Evolutionary conservation across 495 filamentous ascomycete species (phyloP), one percentile per base, ranked within the genome.

Genomic region (Xylaria scruposa): DNA sequence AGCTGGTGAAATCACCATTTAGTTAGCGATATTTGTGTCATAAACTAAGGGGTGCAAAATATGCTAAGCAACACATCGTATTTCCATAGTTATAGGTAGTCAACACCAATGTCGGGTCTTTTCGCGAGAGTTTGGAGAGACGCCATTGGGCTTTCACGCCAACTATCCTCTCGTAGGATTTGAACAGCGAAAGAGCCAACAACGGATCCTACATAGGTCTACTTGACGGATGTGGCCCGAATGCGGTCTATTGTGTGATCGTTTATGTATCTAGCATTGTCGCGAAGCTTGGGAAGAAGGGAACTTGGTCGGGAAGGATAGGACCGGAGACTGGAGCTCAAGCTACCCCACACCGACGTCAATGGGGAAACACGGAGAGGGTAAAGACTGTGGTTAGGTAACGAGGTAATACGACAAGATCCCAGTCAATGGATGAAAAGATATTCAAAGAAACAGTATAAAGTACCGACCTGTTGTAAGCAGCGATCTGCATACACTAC

Each of bases 21-120:
- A 47, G 70, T 77, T 79, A 77, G 75, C 77, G 70, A 70, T 67
- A 47, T 70, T 69, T 49, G 66, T 49, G 62, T 68, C 56, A 49
- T 44, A 65, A 58, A 67, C 38, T 40, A 24, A 67, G 61, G 26
- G 26, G 67, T 73, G 73, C 74, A 64, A n/a, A n/a, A 78, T 75
- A 72, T 73, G 76, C 59, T 73, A 49, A 74, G 68, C 51, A 51
- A n/a, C 26, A 59, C 9, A 19, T 51, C 31, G n/a, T 31, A 53
- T 33, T 47, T 29, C 29, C 24, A 49, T 24, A 36, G 68, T 7
- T 63, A 46, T 70, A 42, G 44, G 21, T 24, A 26, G 15, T 21
- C 49, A 56, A 36, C 24, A 36, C 68, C 33, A 54, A 64, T 17
- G n/a, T 54, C 68, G 59, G 44, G 59, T 36, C 59, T 6, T 63